phyloP scores from a whole-genome alignment of 805 yeast genomes.

The Barnettozyma siamensis region DNA sequence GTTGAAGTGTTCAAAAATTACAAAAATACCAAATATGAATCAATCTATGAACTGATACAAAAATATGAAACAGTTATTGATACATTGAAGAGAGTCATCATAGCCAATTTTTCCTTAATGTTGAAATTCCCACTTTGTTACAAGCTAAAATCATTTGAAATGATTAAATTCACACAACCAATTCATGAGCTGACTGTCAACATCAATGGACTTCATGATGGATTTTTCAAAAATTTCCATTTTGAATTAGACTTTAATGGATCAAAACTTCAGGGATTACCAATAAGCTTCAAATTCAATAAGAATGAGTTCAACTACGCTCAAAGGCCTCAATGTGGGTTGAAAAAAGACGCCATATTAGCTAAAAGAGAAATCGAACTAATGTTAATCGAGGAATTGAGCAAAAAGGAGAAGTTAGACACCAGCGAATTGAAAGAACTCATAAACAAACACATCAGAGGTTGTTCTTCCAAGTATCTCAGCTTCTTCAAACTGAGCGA shows the following conservation, averaged over 20 bases:
- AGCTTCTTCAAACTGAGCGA: slow-evolving; percentile 18
- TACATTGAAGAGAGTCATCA: slow-evolving; percentile 2
- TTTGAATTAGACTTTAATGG: slow-evolving; percentile 13
- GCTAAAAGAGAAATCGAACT: slow-evolving; percentile 34
- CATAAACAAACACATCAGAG: slow-evolving; percentile 19
- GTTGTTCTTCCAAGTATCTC: slow-evolving; percentile 20
- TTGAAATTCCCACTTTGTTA: slow-evolving; percentile 1
- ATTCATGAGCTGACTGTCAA: slow-evolving; percentile 3
- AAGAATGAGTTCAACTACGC: slow-evolving; percentile 1
- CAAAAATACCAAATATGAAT: not conserved
- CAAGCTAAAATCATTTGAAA: slow-evolving; percentile 3
- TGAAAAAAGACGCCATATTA: slow-evolving; percentile 27
- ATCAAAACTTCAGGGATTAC: slow-evolving; percentile 8
- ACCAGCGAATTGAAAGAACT: slow-evolving; percentile 8
- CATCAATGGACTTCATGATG: slow-evolving; percentile 20
- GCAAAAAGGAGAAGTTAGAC: too few relatives aligned
- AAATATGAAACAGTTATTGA: not conserved
- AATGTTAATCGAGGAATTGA: slow-evolving; percentile 19
- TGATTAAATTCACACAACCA: not conserved
- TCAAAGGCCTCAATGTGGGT: not conserved
- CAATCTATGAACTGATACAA: not conserved
- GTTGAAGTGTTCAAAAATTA: slow-evolving; percentile 4
- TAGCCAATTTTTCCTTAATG: not conserved
- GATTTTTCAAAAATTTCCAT: slow-evolving; percentile 14
- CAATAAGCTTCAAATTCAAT: slow-evolving; percentile 7